Conservation (phyloP, 1,284 basidiomycete genomes). For the Naganishia sp. region DNA sequence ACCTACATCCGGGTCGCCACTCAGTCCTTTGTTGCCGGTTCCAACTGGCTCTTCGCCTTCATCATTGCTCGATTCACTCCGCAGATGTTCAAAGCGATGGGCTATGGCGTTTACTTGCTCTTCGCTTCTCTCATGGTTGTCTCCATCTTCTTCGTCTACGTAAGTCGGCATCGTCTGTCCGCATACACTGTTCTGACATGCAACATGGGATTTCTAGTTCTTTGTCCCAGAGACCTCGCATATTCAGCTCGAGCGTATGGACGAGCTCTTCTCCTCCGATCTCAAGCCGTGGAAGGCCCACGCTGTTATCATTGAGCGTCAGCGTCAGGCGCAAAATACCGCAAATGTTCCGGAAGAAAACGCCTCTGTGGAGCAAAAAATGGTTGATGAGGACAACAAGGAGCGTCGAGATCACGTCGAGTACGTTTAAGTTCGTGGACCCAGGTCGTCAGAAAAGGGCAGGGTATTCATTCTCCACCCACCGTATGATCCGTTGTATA, state of each 20-base stretch:
- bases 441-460: neutral
- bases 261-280: constrained; percentile 37
- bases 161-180: constrained; percentile 36
- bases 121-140: constrained; percentile 48
- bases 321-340: neutral
- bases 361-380: constrained; percentile 11
- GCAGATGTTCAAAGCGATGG: constrained; percentile 41
- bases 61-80: constrained; percentile 43
- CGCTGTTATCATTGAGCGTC: constrained; percentile 24
- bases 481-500: constrained; percentile 24
- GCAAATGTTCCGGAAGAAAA: constrained; percentile 47
- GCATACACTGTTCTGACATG: constrained; percentile 41
- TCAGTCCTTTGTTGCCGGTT: constrained; percentile 46
- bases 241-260: constrained; percentile 38
- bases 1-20: constrained; percentile 48
- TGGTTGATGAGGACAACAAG: constrained; percentile 14
- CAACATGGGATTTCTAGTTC: constrained; percentile 18
- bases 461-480: constrained; percentile 14
- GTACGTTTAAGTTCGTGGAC: constrained; percentile 21
- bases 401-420: constrained; percentile 20
- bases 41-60: constrained; percentile 51
- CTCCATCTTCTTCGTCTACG: constrained; percentile 41
- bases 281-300: constrained; percentile 33
- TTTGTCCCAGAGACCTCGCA: constrained; percentile 35
- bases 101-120: constrained; percentile 51